Evolutionary conservation across 2,329 filamentous ascomycete genomes (phyloP), one percentile per base, ranked within the genome.

Genomic region (Trichoderma sp.): DNA sequence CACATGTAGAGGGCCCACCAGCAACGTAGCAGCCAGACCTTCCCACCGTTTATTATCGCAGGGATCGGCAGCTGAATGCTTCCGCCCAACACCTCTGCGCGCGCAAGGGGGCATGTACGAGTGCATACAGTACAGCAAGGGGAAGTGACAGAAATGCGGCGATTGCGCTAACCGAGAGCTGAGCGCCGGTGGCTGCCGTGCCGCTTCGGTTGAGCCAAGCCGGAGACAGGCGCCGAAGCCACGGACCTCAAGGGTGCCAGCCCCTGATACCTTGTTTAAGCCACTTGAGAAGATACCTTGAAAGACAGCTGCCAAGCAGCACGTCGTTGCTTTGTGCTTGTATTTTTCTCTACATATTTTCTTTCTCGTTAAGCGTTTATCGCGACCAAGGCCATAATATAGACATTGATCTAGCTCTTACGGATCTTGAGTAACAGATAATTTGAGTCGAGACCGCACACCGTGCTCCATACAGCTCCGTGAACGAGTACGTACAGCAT

Each of bases 1-100:
- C 18, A n/a, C 41, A 45, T 45, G 41, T 45, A 45, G 16, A 45
- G 41, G 41, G 18, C 18, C 41, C 41, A 45, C 41, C 41, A 9
- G 16, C 41, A n/a, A 45, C 41, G 41, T 45, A 45, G 41, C 41
- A 45, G 41, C 41, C 41, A n/a, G 18, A 45, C 41, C 18, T n/a
- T 45, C 7, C 41, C 41, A 45, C 41, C 18, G 21, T 12, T 33
- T n/a, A 21, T 33, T 53, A 68, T 45, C 41, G 65, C 65, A 68
- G n/a, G 24, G 71, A 74, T 74, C 71, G 33, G 35, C 71, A 35
- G 45, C 65, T 53, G 65, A 24, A 68, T 24, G 65, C 65, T 73
- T 38, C 62, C 31, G 18, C 41, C 41, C 41, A 45, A 45, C 41
- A 45, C 41, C 3, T 45, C 41, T 45, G 41, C 41, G 41, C 41